Evolutionary conservation across 768 basidiomycete genomes (phyloP).

Genomic region (Pleurotus salmoneostramineus): DNA sequence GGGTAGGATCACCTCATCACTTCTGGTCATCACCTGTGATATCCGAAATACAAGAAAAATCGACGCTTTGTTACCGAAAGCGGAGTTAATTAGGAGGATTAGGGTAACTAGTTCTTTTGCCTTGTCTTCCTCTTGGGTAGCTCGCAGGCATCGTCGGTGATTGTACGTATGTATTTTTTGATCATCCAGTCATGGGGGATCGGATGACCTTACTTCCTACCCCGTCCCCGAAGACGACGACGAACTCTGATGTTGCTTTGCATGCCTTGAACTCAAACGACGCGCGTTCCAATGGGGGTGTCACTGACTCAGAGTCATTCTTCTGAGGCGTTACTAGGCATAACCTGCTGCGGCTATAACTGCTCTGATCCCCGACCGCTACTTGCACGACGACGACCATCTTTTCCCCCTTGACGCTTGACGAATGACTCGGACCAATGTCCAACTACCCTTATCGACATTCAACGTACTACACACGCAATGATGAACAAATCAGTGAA

Average conservation of each 20-base stretch:
- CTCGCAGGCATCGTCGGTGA: background rate
- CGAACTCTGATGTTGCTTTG: too few relatives aligned
- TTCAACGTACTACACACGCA: constrained; percentile 9
- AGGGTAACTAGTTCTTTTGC: background rate
- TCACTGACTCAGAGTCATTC: too few relatives aligned
- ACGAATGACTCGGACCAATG: constrained; percentile 4
- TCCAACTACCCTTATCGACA: constrained; percentile 6
- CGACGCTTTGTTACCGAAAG: background rate
- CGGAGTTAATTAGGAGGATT: background rate
- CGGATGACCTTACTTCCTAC: background rate
- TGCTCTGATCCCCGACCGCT: background rate
- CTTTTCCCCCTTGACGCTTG: background rate
- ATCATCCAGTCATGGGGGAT: background rate
- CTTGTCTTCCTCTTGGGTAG: background rate
- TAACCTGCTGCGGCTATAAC: background rate
- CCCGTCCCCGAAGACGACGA: background rate
- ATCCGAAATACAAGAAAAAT: background rate
- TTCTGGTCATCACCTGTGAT: background rate
- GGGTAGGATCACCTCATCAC: too few relatives aligned
- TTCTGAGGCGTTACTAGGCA: too few relatives aligned
- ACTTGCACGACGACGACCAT: background rate
- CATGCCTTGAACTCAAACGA: too few relatives aligned
- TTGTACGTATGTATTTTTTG: background rate
- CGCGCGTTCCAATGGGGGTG: too few relatives aligned
- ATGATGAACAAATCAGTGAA: constrained; percentile 5